These are phyloP conservation scores for Cercospora sojina DNA, from an alignment of 2,329 filamentous ascomycete genomes.

Conservation along the genomic window DNA sequence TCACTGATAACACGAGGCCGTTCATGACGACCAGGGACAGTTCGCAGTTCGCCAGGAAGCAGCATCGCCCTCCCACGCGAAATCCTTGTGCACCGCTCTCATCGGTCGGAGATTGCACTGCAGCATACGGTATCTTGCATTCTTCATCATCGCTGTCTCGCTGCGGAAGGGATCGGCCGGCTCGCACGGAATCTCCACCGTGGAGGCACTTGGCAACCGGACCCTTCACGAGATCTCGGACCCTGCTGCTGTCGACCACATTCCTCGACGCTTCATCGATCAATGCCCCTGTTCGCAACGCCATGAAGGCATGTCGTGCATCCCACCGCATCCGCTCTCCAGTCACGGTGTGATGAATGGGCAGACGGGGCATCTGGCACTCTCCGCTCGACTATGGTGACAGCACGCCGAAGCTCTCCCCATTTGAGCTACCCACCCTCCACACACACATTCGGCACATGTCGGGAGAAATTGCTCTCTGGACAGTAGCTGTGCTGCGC, in stretches of 20 bases:
- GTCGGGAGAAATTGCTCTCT: background rate
- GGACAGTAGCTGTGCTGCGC: background rate
- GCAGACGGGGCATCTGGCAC: background rate
- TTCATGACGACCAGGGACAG: background rate
- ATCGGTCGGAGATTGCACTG: constrained; percentile 3
- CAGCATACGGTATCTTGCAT: background rate
- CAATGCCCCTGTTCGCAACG: background rate
- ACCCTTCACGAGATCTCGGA: too few relatives aligned
- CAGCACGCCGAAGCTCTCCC: background rate
- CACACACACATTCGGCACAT: background rate
- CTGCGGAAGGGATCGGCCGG: background rate
- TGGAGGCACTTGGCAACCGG: background rate
- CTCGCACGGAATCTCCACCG: background rate
- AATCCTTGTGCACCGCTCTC: constrained; percentile 1
- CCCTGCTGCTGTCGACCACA: background rate
- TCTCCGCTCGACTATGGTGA: background rate
- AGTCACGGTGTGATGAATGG: background rate
- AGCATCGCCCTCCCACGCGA: background rate
- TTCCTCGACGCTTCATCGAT: background rate
- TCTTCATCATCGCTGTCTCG: background rate
- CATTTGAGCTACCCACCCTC: background rate
- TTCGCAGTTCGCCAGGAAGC: background rate
- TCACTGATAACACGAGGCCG: background rate
- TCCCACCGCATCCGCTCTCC: background rate
- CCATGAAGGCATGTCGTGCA: background rate